Evolutionary conservation across 225 moss, liverwort and hornwort genomes (phyloP), one percentile per base, ranked within the genome.

Genomic region (Thuidium tamariscinum): DNA sequence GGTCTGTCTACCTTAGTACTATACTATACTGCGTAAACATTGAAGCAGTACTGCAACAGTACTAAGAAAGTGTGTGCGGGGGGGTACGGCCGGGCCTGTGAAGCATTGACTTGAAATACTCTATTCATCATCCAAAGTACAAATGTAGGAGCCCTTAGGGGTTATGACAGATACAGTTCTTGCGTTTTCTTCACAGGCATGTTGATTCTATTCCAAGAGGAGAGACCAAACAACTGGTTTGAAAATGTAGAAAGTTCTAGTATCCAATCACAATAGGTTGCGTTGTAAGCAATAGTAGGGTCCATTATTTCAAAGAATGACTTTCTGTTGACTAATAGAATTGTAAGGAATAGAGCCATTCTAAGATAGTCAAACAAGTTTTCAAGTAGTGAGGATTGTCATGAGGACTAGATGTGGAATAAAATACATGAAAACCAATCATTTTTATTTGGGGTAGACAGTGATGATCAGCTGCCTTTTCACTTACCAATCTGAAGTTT

Each of bases 401-500:
- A 77, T 55, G 54, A 37, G 25, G 55, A 76, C 37, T 51, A n/a
- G n/a, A n/a, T 3, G 76, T 5, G 55, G 16, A 55, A 25, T 36
- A 76, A 55, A 36, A 36, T 4, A 25, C 0, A 25, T 76, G 37
- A 16, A 36, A 36, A 37, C 16, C 25, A 25, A 5, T 5, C 7
- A 26, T 59, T 59, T 8, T 17, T 39, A 19, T 41, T 41, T 41
- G 19, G 19, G 41, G 57, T 41, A 79, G 59, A 30, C 20, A 39
- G 16, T 26, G 56, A 16, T 4, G 11, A 56, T 37, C 16, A 25
- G 55, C 16, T 77, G 10, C 39, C 42, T 30, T 14, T 51, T 46
- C 22, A 61, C 89, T 61, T 67, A 97, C 98, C 95, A 90, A 83
- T 90, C 30, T 93, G 92, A 27, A 97, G 94, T 77, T 95, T 96